Conservation (phyloP, 2,329 filamentous ascomycete species). For the Colletotrichum navitas region DNA sequence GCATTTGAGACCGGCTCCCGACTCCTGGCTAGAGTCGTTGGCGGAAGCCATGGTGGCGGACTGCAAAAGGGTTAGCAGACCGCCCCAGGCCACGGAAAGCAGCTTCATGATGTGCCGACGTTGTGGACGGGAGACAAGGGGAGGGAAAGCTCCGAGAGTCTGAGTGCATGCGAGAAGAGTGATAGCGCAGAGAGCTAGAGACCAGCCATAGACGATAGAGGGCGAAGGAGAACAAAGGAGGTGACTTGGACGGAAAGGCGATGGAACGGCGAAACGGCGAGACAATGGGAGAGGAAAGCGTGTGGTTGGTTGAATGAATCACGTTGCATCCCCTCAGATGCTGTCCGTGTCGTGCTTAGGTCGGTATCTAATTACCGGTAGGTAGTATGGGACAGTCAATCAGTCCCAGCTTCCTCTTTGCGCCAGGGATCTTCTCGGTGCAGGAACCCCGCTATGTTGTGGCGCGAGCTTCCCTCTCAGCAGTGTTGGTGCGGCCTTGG, state of each 20-base stretch:
- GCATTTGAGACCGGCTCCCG: slow-evolving; percentile 45
- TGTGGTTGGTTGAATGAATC: not conserved
- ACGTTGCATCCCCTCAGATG: no score
- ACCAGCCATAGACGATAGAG: not conserved
- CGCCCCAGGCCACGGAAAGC: slow-evolving; percentile 8
- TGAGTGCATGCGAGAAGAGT: not conserved
- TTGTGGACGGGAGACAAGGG: not conserved
- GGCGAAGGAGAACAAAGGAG: not conserved
- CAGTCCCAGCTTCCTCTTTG: not conserved
- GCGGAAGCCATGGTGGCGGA: slow-evolving; percentile 26
- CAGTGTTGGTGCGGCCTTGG: no score
- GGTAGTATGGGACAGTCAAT: no score
- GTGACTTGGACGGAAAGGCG: not conserved
- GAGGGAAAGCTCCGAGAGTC: not conserved
- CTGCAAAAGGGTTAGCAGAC: slow-evolving; percentile 22
- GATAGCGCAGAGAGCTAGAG: not conserved
- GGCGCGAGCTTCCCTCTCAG: not conserved
- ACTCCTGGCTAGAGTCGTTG: not conserved
- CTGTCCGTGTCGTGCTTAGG: no score
- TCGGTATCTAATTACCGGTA: no score
- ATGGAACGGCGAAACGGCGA: not conserved
- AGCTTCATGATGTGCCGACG: slow-evolving; percentile 34
- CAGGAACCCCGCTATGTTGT: slow-evolving; percentile 39
- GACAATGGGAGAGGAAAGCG: not conserved
- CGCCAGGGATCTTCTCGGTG: slow-evolving; percentile 18